Conservation (phyloP, 345 rosid species). For the Linum lewisii region DNA sequence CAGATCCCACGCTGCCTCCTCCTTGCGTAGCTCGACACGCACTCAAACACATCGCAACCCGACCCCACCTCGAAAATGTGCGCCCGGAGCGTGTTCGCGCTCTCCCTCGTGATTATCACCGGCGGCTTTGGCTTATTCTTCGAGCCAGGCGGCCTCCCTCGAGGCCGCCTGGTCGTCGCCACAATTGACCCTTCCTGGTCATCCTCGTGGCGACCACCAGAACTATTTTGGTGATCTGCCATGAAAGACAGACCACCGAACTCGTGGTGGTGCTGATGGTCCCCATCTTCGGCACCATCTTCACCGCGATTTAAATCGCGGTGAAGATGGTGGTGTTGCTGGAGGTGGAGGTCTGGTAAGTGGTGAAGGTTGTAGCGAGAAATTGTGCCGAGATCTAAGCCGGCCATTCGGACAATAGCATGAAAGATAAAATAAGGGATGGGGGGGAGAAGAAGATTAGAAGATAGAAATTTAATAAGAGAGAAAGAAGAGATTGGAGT, state of each 20-base stretch:
- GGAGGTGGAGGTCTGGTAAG: conserved; percentile 52
- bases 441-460: conserved; percentile 12
- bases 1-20: conserved; percentile 90
- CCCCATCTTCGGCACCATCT: conserved; percentile 13
- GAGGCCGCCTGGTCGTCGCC: conserved; percentile 57
- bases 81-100: conserved; percentile 91
- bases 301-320: conserved; percentile 20
- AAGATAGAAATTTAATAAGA: neutral
- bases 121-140: conserved; percentile 91
- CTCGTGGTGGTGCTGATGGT: conserved; percentile 9
- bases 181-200: conserved; percentile 12
- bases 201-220: conserved; percentile 12
- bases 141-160: conserved; percentile 92
- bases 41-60: conserved; percentile 85
- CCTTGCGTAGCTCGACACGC: conserved; percentile 80
- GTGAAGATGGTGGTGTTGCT: conserved; percentile 40
- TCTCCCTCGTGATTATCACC: conserved; percentile 86
- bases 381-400: conserved; percentile 56
- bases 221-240: conserved; percentile 20
- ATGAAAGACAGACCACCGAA: conserved; percentile 31
- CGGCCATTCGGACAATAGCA: conserved; percentile 43
- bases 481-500: neutral
- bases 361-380: conserved; percentile 37
- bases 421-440: too few relatives aligned
- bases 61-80: conserved; percentile 90